Base-by-base conservation (phyloP, 2,329 filamentous ascomycete genomes). In the Fusarium nurragi region DNA sequence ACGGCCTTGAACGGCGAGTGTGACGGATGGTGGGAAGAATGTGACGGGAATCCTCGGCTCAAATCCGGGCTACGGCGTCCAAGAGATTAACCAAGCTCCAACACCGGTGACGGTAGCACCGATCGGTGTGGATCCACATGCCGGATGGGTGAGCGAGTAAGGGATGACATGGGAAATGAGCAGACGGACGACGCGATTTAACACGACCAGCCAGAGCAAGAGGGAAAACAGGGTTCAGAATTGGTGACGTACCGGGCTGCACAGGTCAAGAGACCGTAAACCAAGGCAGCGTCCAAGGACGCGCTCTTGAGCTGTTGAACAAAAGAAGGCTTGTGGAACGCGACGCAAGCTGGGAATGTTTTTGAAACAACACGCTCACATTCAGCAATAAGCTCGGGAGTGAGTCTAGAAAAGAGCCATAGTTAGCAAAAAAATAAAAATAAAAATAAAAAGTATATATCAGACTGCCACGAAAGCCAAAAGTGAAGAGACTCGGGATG, bases 321-420 rank as follows among this genome's bases (percentile, higher is more conserved):
- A 74, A 87, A 87, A 4, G 85, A 85, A 9, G 85, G 85, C 77
- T 87, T 87, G 77, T 88, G 85, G 72, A 88, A 88, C 70, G 85
- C 85, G 38, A 88, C 84, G 71, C 84, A 87, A 62, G 85, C 84
- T 36, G 85, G 85, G 68, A 87, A 81, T 14, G 84, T 86, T 78
- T 86, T 87, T 69, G 81, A 83, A 69, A 88, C 83, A 71, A 87
- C 84, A 56, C 85, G 81, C 76, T 88, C 85, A 73, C 84, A 87
- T 76, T 88, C 85, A 65, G 80, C 77, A 61, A 86, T 78, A 61
- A 87, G 77, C 72, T 88, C 85, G 48, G 85, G 84, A 10, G 84
- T 86, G 48, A 88, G 74, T 67, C 79, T 81, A 68, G 55, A 46
- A 53, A 54, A 62, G 52, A 39, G 45, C 38, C 30, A 46, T 55